Evolutionary conservation across 2,329 filamentous ascomycete species (phyloP).

Genomic region (Fusarium equiseti): DNA sequence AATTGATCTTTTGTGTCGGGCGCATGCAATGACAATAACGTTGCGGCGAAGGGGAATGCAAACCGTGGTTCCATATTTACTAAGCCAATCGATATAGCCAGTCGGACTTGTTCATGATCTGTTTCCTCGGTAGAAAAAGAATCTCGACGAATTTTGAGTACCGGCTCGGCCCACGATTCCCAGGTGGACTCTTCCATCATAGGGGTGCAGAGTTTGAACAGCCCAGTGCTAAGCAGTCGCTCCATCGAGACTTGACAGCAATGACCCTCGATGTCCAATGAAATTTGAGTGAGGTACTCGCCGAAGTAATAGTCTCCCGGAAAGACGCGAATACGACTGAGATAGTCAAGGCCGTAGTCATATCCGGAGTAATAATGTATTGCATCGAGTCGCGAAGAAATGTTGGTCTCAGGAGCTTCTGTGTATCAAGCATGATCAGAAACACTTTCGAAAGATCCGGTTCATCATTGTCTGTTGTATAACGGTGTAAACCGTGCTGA

Average conservation of each 20-base stretch:
- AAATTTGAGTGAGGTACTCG: neutral
- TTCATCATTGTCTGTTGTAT: accelerated
- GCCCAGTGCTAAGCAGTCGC: accelerated
- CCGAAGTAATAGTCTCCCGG: neutral
- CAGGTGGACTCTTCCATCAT: no score
- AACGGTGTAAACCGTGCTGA: neutral
- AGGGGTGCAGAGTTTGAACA: neutral
- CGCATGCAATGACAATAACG: neutral
- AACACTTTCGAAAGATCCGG: accelerated
- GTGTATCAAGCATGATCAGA: neutral
- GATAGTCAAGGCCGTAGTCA: neutral
- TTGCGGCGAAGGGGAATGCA: neutral
- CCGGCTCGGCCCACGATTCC: accelerated
- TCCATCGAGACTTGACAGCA: neutral
- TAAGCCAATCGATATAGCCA: accelerated
- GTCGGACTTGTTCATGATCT: neutral
- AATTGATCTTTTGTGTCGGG: accelerated
- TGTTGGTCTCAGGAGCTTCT: accelerated
- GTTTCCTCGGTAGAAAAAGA: accelerated
- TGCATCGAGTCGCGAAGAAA: neutral
- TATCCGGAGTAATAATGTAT: accelerated
- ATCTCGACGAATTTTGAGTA: accelerated
- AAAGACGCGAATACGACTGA: no score
- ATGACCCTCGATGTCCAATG: accelerated
- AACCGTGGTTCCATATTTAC: accelerated